A percentile compares a stretch with the other conserved stretches of the same genome.
Evolutionary conservation across 1,284 basidiomycete genomes (phyloP).

Genomic region (Cryptococcus sp.): DNA sequence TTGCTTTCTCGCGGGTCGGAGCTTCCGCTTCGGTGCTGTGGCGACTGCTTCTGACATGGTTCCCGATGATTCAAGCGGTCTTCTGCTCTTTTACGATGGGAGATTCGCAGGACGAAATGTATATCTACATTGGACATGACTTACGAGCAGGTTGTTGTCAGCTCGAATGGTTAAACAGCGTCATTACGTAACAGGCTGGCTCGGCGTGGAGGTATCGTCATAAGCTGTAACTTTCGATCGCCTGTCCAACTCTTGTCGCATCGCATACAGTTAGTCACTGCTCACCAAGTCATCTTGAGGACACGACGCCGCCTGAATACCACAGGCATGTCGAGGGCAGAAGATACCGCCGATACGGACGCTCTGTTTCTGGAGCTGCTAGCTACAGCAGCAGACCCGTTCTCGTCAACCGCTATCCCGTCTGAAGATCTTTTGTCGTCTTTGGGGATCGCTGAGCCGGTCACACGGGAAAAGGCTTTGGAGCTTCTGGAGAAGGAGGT

Average conservation of each 20-base stretch:
- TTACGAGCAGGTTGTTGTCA: neutral
- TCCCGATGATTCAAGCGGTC: neutral
- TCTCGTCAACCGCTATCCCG: constrained; percentile 15
- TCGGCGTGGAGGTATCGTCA: neutral
- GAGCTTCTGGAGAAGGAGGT: constrained; percentile 38
- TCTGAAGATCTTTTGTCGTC: constrained; percentile 36
- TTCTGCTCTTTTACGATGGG: no score
- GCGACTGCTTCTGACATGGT: constrained; percentile 26
- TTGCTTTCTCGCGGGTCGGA: constrained; percentile 77
- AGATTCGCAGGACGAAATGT: neutral
- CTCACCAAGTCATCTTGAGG: no score
- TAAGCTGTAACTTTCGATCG: neutral
- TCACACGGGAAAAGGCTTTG: constrained; percentile 28
- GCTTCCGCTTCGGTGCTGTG: constrained; percentile 43
- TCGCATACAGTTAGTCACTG: neutral
- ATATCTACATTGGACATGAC: neutral
- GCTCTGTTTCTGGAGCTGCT: constrained; percentile 30
- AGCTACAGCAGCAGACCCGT: constrained; percentile 26
- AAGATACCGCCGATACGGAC: constrained; percentile 7
- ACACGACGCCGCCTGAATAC: no score
- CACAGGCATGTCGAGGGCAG: constrained; percentile 1
- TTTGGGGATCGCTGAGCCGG: constrained; percentile 36
- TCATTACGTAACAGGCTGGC: no score
- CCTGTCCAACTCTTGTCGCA: neutral
- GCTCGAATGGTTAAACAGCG: no score